phyloP scores from a whole-genome alignment of 2,329 filamentous ascomycete genomes.

The Claviceps sorghi region DNA sequence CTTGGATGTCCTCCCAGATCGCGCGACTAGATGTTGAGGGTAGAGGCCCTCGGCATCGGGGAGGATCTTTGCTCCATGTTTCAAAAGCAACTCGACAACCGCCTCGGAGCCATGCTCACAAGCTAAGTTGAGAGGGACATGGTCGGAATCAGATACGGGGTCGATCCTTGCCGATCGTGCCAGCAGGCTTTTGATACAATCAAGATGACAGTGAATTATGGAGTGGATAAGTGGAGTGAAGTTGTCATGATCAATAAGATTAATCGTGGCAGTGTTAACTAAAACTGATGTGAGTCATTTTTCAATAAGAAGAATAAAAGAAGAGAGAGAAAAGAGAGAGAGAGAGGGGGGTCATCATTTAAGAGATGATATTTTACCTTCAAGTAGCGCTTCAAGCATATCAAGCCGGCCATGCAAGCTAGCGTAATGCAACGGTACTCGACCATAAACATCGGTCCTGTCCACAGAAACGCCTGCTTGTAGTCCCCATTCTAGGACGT shows the following conservation, averaged over 20 bases:
- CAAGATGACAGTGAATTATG: conserved; percentile 73
- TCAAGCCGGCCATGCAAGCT: conserved; percentile 84
- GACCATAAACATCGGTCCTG: conserved; percentile 80
- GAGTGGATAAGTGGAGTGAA: conserved; percentile 92
- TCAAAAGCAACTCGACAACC: conserved; percentile 73
- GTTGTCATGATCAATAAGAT: conserved; percentile 88
- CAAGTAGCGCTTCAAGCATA: conserved; percentile 62
- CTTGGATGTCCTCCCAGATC: conserved; percentile 69
- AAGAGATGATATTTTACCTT: conserved; percentile 29
- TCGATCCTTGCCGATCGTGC: conserved; percentile 70
- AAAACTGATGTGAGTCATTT: not conserved
- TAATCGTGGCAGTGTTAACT: conserved; percentile 61
- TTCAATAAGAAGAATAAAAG: not conserved
- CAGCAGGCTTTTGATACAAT: conserved; percentile 68
- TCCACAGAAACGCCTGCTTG: conserved; percentile 60
- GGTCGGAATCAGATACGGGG: conserved; percentile 71
- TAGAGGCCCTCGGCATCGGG: conserved; percentile 92
- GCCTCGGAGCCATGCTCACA: conserved; percentile 82
- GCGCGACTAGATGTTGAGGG: conserved; percentile 90
- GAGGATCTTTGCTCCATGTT: conserved; percentile 67
- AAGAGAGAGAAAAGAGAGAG: not conserved
- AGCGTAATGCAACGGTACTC: conserved; percentile 87
- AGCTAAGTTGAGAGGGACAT: conserved; percentile 85
- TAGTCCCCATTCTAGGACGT: conserved; percentile 66
- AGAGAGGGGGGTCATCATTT: not conserved